Evolutionary conservation across 2,329 filamentous ascomycete species (phyloP).

Genomic region (Zasmidium angulare): DNA sequence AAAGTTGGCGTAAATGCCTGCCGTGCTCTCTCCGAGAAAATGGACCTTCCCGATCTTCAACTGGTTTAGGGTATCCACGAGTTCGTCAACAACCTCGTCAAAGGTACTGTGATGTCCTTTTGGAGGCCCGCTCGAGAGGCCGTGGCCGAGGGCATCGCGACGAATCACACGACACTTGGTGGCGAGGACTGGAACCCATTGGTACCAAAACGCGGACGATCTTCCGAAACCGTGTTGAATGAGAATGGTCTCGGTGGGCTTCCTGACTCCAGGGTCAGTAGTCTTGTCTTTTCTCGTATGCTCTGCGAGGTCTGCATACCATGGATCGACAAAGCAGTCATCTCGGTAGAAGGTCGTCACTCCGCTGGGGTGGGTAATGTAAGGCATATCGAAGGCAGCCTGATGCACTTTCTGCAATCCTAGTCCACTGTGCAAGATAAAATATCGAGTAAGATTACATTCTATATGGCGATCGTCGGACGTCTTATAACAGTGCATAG

Average conservation of each 20-base stretch:
- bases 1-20: no score
- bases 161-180: conserved; percentile 35
- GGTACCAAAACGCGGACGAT: conserved; percentile 37
- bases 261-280: conserved; percentile 3
- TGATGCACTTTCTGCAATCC: no score
- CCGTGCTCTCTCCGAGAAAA: conserved; percentile 38
- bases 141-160: conserved; percentile 38
- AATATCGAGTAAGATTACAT: no score
- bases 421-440: no score
- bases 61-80: conserved; percentile 38
- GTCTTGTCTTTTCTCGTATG: no score
- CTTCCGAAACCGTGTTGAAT: conserved; percentile 41
- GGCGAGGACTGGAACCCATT: conserved; percentile 37
- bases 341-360: conserved; percentile 35
- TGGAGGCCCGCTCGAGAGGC: conserved; percentile 30
- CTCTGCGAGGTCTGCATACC: conserved; percentile 10
- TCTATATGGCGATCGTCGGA: no score
- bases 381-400: conserved; percentile 1
- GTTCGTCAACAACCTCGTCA: conserved; percentile 34
- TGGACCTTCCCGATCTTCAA: conserved; percentile 34
- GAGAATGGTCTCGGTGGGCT: conserved; percentile 35
- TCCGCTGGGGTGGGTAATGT: conserved; percentile 31
- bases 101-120: conserved; percentile 24
- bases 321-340: conserved; percentile 33
- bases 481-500: no score